A percentile compares a stretch with the other conserved stretches of the same genome.
These are phyloP conservation scores for Mortierella claussenii DNA, from an alignment of 192 early-diverging fungal genomes.

Conservation along the genomic window DNA sequence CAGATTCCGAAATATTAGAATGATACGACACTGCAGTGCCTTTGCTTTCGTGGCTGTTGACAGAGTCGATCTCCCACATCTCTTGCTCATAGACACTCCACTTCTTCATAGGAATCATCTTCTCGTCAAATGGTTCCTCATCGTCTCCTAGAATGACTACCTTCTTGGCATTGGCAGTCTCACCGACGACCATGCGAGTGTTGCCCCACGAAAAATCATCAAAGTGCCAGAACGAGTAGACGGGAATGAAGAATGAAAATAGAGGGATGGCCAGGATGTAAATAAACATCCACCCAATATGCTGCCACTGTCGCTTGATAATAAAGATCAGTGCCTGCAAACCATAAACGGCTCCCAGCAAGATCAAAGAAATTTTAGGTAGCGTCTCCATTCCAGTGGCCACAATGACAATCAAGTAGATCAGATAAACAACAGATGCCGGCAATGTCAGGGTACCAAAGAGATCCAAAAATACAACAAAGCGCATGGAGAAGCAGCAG, in stretches of 20 bases:
- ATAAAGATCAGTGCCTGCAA: constrained; percentile 81
- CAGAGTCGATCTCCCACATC: constrained; percentile 72
- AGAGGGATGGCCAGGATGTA: constrained; percentile 92
- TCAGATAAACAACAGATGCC: constrained; percentile 83
- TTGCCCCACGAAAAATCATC: constrained; percentile 99
- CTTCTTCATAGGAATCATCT: constrained; percentile 84
- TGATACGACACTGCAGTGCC: constrained; percentile 52
- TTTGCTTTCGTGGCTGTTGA: constrained; percentile 61
- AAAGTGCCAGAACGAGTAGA: constrained; percentile 99
- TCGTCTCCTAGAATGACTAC: constrained; percentile 71
- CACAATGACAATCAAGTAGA: constrained; percentile 80
- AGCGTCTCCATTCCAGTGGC: constrained; percentile 70
- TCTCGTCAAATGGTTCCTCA: constrained; percentile 88
- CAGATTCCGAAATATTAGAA: constrained; percentile 47
- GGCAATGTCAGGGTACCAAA: constrained; percentile 83
- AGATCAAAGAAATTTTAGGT: constrained; percentile 81
- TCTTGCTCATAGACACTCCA: constrained; percentile 92
- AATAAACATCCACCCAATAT: constrained; percentile 86
- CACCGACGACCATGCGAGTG: constrained; percentile 85
- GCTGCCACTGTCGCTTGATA: constrained; percentile 74
- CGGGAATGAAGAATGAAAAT: constrained; percentile 91
- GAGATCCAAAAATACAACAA: constrained; percentile 94
- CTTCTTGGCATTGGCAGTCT: constrained; percentile 69
- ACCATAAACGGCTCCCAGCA: constrained; percentile 88
- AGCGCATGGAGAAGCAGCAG: constrained; percentile 98